phyloP scores from a whole-genome alignment of 345 rosid species.

The Gossypium sturtianum region DNA sequence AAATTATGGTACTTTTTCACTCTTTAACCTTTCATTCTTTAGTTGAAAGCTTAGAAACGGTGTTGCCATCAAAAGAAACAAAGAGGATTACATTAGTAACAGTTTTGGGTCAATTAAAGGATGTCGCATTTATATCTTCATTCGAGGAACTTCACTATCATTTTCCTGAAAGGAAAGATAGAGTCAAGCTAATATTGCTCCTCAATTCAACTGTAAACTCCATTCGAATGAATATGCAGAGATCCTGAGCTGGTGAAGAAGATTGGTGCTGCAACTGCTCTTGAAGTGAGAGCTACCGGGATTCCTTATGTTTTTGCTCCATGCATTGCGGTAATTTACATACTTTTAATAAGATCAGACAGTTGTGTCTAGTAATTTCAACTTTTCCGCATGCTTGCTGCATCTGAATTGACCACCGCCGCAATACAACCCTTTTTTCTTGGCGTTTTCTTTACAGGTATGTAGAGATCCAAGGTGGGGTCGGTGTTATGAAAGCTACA shows the following conservation, averaged over 20 bases:
- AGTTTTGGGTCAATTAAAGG: background rate
- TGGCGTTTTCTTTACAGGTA: conserved; percentile 46
- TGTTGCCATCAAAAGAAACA: background rate
- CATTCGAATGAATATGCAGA: conserved; percentile 27
- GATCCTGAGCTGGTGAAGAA: conserved; percentile 80
- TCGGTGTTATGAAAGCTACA: conserved; percentile 62
- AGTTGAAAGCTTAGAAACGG: background rate
- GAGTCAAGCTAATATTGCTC: background rate
- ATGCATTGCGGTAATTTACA: conserved; percentile 72
- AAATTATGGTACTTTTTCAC: background rate
- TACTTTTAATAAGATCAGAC: background rate
- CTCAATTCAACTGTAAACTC: background rate
- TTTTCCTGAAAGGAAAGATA: background rate
- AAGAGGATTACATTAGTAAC: no score
- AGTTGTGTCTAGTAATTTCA: background rate
- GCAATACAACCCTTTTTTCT: background rate
- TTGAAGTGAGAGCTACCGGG: conserved; percentile 98
- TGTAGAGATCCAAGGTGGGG: conserved; percentile 99
- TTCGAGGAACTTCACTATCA: background rate
- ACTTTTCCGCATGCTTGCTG: background rate
- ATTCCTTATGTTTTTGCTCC: conserved; percentile 93
- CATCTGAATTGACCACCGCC: background rate
- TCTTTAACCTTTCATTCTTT: background rate
- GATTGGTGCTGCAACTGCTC: conserved; percentile 94
- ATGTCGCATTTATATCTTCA: background rate